Evolutionary conservation across 163 green algal genomes (phyloP).

Genomic region (Scenedesmus sp.): DNA sequence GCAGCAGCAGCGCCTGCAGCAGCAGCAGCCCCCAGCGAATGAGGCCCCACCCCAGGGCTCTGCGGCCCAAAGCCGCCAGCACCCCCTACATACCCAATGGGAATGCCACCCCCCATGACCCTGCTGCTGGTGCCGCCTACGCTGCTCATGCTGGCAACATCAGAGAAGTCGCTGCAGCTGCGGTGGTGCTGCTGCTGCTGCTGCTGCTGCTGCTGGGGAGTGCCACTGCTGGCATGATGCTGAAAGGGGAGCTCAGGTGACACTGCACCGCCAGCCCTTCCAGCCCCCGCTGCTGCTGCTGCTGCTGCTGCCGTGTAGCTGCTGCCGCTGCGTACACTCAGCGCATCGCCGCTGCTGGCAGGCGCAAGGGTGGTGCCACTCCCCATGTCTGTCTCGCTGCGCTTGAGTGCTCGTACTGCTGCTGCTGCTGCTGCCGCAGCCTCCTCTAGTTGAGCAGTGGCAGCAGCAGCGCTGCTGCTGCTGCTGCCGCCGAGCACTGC

Average conservation of each 20-base stretch:
- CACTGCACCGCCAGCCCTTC: background rate
- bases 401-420: background rate
- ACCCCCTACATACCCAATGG: background rate
- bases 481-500: background rate
- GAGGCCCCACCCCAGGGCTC: background rate
- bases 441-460: background rate
- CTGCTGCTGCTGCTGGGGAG: background rate
- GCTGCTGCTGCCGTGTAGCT: constrained; percentile 4
- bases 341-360: background rate
- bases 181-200: constrained; percentile 1
- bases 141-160: constrained; percentile 14
- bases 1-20: background rate
- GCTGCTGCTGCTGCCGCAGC: background rate
- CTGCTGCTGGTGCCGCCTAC: background rate
- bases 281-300: background rate
- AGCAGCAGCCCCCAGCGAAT: background rate
- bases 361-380: background rate
- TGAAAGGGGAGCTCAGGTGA: constrained; percentile 18
- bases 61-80: constrained; percentile 5
- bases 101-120: background rate
- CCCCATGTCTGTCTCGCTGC: background rate
- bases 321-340: background rate
- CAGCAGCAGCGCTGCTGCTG: background rate
- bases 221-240: constrained; percentile 17
- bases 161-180: constrained; percentile 18